Conservation (phyloP, 2,329 filamentous ascomycete genomes). For the Venturia carpophila region DNA sequence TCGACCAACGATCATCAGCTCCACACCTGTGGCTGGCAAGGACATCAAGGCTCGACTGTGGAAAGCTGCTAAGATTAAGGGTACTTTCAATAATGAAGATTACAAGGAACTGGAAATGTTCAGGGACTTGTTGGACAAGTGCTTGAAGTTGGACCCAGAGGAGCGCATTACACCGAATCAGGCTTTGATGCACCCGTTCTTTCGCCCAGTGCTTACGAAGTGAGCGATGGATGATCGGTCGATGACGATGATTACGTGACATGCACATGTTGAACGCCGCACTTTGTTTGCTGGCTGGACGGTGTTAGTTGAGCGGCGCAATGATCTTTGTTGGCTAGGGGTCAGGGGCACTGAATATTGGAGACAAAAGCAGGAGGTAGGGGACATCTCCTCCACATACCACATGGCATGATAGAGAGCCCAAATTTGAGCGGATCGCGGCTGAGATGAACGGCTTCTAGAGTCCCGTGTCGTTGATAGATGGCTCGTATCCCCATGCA, state of each 20-base stretch:
- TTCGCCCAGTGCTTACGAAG: not conserved
- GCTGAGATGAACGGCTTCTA: too few relatives aligned
- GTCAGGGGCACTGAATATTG: not conserved
- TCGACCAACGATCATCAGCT: constrained; percentile 60
- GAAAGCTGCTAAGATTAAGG: constrained; percentile 41
- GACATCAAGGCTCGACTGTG: constrained; percentile 76
- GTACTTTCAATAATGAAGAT: constrained; percentile 46
- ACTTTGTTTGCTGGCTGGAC: not conserved
- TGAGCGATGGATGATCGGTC: not conserved
- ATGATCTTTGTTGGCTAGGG: not conserved
- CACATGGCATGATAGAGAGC: not conserved
- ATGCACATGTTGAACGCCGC: not conserved
- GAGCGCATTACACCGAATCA: constrained; percentile 82
- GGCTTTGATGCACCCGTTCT: constrained; percentile 79
- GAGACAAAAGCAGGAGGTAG: not conserved
- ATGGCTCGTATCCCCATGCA: too few relatives aligned
- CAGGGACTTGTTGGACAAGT: constrained; percentile 79
- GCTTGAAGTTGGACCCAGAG: constrained; percentile 82
- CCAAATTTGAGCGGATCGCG: not conserved
- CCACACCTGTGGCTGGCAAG: constrained; percentile 55
- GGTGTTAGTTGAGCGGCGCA: not conserved
- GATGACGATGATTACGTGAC: not conserved
- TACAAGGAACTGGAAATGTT: constrained; percentile 73
- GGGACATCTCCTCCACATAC: not conserved
- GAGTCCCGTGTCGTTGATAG: too few relatives aligned